Percentiles rank a stretch among this genome's conserved stretches.
Evolutionary conservation across 2,329 filamentous ascomycete species (phyloP).

Genomic region (Falciphora oryzae): DNA sequence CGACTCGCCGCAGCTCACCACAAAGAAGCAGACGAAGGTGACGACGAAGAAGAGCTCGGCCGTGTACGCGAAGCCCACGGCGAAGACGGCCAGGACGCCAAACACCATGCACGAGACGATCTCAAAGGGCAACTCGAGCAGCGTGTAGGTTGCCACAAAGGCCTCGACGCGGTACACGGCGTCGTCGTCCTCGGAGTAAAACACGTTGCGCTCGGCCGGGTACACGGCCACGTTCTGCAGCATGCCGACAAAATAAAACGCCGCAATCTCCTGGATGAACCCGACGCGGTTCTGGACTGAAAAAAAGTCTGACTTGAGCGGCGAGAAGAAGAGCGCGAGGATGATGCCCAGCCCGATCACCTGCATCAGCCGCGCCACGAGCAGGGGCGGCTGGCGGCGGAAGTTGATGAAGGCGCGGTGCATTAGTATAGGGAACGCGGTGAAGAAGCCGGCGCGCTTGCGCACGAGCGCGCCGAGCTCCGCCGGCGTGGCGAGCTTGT

Average conservation of each 20-base stretch:
- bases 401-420: conserved; percentile 65
- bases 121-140: conserved; percentile 68
- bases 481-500: conserved; percentile 57
- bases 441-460: conserved; percentile 53
- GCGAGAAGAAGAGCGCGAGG: conserved; percentile 65
- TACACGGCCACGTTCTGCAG: conserved; percentile 73
- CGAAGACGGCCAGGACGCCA: conserved; percentile 57
- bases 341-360: conserved; percentile 58
- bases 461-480: conserved; percentile 65
- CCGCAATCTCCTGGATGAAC: conserved; percentile 65
- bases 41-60: conserved; percentile 60
- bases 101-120: conserved; percentile 60
- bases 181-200: conserved; percentile 72
- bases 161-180: conserved; percentile 65
- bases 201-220: conserved; percentile 66
- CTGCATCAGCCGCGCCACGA: conserved; percentile 62
- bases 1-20: conserved; percentile 69
- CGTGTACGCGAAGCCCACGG: conserved; percentile 58
- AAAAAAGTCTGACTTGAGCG: conserved; percentile 61
- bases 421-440: conserved; percentile 62
- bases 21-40: conserved; percentile 64
- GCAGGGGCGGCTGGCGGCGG: conserved; percentile 56
- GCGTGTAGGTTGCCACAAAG: conserved; percentile 65
- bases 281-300: conserved; percentile 69
- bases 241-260: conserved; percentile 72